Percentiles rank a stretch among this genome's conserved stretches.
phyloP scores from a whole-genome alignment of 805 yeast species.

The Yueomyces sp. region DNA sequence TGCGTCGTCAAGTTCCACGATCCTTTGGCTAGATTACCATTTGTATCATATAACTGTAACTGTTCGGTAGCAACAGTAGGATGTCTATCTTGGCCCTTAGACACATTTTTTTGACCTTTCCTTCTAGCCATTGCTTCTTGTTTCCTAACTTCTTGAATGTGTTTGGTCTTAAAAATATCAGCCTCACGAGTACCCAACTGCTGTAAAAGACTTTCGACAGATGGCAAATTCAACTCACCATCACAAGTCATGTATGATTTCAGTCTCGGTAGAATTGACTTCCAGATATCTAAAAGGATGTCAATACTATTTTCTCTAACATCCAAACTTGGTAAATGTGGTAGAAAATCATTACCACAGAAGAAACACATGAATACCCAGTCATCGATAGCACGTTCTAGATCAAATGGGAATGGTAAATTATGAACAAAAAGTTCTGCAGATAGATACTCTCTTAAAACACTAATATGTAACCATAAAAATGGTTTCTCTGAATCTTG shows the following conservation, averaged over 20 bases:
- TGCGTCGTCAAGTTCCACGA: conserved; percentile 51
- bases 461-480: conserved; percentile 83
- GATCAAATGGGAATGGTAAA: conserved; percentile 61
- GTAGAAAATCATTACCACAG: conserved; percentile 96
- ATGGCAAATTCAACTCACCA: conserved; percentile 62
- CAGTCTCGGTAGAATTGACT: conserved; percentile 48
- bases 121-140: conserved; percentile 47
- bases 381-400: conserved; percentile 94
- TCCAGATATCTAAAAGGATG: conserved; percentile 71
- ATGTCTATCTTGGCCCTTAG: conserved; percentile 66
- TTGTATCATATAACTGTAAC: conserved; percentile 63
- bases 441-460: conserved; percentile 76
- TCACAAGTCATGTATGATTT: conserved; percentile 80
- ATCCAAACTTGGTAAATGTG: conserved; percentile 88
- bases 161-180: conserved; percentile 57
- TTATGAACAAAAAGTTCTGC: conserved; percentile 66
- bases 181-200: conserved; percentile 64
- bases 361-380: conserved; percentile 99
- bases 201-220: conserved; percentile 59
- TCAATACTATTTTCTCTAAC: conserved; percentile 93
- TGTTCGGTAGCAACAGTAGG: conserved; percentile 56
- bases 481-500: conserved; percentile 57
- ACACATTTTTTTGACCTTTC: conserved; percentile 39
- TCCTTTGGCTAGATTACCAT: conserved; percentile 62
- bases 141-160: conserved; percentile 55